Base-by-base conservation (phyloP, 345 rosid genomes). In the Salix suchowensis region DNA sequence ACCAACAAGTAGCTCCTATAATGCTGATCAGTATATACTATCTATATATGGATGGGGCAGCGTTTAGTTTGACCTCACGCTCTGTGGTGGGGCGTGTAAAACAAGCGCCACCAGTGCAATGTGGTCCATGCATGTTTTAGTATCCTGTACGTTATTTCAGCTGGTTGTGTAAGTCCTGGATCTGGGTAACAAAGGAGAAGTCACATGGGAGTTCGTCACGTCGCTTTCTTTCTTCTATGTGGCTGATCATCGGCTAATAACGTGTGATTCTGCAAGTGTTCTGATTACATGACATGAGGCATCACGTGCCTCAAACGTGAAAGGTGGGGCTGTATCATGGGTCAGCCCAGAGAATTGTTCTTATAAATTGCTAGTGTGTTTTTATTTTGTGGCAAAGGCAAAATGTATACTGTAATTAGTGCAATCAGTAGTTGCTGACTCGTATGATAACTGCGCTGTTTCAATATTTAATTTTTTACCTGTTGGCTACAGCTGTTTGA, bases 281-380 rank as follows among this genome's bases (percentile, higher is more conserved):
- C 80, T 72, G 77, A 76, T 76, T 65, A 60, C 50, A 9, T 54
- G 78, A 72, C 76, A 44, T 40, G 71, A 78, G 78, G 78, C 32
- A 21, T 85, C 88, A 87, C 86, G 88, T 85, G 90, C 81, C 68
- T 15, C 71, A 32, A 66, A 78, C 88, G 78, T 85, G 81, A 83
- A 87, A 75, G 72, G 82, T 81, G 84, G 86, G 77, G 65, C 61
- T 79, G 78, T 81, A 76, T 80, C 84, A 30, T 86, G 82, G 79
- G 65, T 66, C 18, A 13, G 50, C 50, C 50, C 15, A 14, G 50
- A 46, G 50, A 14, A 12, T 15, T 14, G 50, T 4, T 13, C 18
- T 13, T 46, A 12, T 40, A 40, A 46, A 46, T 13, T 46, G 50
- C 50, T 1, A 13, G 16, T 46, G 16, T 46, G 3, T 46, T 46